Percentiles rank a stretch among this genome's conserved stretches.
Evolutionary conservation across 352 stramenopile species (phyloP).

Genomic region (Aphanomyces cochlioides): DNA sequence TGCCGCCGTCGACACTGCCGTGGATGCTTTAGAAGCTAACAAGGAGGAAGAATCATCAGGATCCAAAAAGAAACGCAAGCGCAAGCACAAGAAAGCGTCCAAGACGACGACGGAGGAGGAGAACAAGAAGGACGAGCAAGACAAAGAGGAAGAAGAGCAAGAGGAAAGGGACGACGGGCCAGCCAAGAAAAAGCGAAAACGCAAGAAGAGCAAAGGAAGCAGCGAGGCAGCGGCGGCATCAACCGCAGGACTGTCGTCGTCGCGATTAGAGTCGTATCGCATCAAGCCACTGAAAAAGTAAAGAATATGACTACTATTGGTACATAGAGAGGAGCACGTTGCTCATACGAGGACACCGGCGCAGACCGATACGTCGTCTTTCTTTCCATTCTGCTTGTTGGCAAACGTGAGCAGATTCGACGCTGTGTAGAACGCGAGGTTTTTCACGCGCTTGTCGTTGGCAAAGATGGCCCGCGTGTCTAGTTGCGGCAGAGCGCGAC

Average conservation of each 20-base stretch:
- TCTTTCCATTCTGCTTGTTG: constrained; percentile 85
- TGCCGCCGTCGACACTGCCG: constrained; percentile 21
- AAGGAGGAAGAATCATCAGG: not conserved
- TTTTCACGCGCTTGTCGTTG: constrained; percentile 81
- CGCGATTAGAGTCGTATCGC: constrained; percentile 81
- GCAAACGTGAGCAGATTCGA: constrained; percentile 85
- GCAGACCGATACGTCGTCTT: constrained; percentile 84
- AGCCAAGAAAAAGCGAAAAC: constrained; percentile 67
- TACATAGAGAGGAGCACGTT: not conserved
- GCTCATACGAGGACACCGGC: constrained; percentile 69
- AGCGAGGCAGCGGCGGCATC: constrained; percentile 26
- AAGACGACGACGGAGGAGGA: constrained; percentile 28
- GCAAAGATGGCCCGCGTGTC: constrained; percentile 57
- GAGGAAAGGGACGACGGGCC: not conserved
- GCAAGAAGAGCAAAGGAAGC: constrained; percentile 45
- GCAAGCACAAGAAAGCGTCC: constrained; percentile 28
- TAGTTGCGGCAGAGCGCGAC: constrained; percentile 62
- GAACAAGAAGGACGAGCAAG: constrained; percentile 24
- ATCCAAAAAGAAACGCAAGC: constrained; percentile 31
- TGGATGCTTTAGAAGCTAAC: constrained; percentile 14
- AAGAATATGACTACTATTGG: not conserved
- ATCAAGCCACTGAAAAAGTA: constrained; percentile 63
- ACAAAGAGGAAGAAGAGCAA: constrained; percentile 32
- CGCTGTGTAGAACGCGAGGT: constrained; percentile 84
- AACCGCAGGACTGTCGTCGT: constrained; percentile 58